A percentile compares a stretch with the other conserved stretches of the same genome.
These are phyloP conservation scores for Aspergillus kassunensis DNA, from an alignment of 495 filamentous ascomycete species.

Conservation along the genomic window DNA sequence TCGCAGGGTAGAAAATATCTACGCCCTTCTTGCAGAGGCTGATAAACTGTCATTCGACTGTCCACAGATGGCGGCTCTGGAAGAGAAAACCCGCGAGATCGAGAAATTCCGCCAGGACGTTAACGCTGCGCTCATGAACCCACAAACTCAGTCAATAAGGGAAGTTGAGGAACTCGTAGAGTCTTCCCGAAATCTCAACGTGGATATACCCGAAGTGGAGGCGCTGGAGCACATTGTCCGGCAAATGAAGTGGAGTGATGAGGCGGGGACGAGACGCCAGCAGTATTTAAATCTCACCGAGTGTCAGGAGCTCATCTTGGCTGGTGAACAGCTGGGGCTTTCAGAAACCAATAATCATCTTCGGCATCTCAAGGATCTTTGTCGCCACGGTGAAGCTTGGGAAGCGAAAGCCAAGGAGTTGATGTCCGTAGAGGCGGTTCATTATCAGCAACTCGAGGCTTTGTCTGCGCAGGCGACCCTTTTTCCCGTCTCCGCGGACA, in stretches of 20 bases:
- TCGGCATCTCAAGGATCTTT: conserved; percentile 67
- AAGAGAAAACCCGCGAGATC: conserved; percentile 85
- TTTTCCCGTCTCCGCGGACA: conserved; percentile 78
- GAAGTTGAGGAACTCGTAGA: conserved; percentile 90
- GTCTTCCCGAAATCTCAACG: conserved; percentile 80
- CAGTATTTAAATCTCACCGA: conserved; percentile 67
- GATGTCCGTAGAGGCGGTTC: conserved; percentile 80
- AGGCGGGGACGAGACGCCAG: conserved; percentile 59
- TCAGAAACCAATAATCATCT: conserved; percentile 75
- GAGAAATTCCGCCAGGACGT: conserved; percentile 80
- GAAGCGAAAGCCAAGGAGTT: conserved; percentile 91
- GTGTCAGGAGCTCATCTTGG: conserved; percentile 70
- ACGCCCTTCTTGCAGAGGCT: conserved; percentile 76
- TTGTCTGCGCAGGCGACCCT: conserved; percentile 71
- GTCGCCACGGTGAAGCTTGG: conserved; percentile 76
- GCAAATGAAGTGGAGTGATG: conserved; percentile 85
- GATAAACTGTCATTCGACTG: conserved; percentile 92
- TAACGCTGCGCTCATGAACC: conserved; percentile 59
- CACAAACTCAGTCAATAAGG: conserved; percentile 55
- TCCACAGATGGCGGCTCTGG: conserved; percentile 82
- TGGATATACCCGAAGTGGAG: conserved; percentile 92
- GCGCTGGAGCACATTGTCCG: conserved; percentile 73
- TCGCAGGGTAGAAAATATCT: conserved; percentile 86
- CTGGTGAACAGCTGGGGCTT: conserved; percentile 71
- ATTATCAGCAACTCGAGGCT: conserved; percentile 93